Percentiles rank a stretch among this genome's conserved stretches.
Conservation (phyloP, 257 asterid genomes). For the Penstemon barbatus region DNA sequence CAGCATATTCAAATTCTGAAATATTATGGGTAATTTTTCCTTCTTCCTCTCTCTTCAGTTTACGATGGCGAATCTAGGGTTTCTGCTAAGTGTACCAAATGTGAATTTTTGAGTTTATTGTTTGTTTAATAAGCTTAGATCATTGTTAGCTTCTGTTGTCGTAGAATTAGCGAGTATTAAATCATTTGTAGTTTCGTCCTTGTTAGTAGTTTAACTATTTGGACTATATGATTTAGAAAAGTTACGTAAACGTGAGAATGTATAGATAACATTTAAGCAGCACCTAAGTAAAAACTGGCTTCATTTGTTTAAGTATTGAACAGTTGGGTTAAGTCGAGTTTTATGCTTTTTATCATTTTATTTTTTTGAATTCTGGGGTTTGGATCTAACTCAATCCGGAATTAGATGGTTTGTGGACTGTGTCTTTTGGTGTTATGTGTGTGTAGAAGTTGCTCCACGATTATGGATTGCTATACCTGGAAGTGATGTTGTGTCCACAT, state of each 20-base stretch:
- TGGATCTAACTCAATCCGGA: neutral
- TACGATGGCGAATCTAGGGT: slow-evolving; percentile 41
- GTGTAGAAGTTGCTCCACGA: neutral
- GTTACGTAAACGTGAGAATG: neutral
- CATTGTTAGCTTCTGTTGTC: slow-evolving; percentile 24
- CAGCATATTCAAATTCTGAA: slow-evolving; percentile 30
- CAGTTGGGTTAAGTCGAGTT: neutral
- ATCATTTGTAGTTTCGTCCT: slow-evolving; percentile 18
- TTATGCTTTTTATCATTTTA: neutral
- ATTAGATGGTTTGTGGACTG: neutral
- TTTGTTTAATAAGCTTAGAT: slow-evolving; percentile 43
- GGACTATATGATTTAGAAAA: neutral
- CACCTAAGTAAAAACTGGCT: neutral
- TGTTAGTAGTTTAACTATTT: slow-evolving; percentile 9
- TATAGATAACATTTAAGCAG: neutral
- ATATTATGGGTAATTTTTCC: slow-evolving; percentile 25
- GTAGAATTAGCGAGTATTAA: slow-evolving; percentile 11
- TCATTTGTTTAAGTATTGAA: neutral
- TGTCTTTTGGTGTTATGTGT: neutral
- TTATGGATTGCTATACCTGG: neutral
- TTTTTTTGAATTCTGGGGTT: neutral
- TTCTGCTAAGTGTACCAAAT: slow-evolving; percentile 30
- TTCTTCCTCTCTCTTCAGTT: slow-evolving; percentile 6
- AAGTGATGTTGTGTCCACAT: slow-evolving; percentile 7
- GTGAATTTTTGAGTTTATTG: slow-evolving; percentile 30